phyloP scores from a whole-genome alignment of 345 rosid genomes.

The Bruguiera parviflora region DNA sequence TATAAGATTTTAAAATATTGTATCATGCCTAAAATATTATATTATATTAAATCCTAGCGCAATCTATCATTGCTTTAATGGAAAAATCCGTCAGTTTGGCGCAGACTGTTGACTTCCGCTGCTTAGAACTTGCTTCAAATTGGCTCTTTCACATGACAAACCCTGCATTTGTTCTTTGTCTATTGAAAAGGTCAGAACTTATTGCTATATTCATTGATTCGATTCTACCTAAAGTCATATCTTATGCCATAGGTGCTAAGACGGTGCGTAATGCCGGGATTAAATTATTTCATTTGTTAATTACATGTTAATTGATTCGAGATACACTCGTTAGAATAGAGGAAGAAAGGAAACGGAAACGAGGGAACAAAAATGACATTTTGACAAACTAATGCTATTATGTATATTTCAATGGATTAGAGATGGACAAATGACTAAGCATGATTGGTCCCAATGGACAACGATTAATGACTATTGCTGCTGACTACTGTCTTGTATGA shows the following conservation, averaged over 20 bases:
- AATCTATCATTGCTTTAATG: conserved; percentile 1
- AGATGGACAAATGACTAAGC: not conserved
- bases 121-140: too few relatives aligned
- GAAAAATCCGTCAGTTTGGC: not conserved
- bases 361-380: not conserved
- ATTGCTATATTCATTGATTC: too few relatives aligned
- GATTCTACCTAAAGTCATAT: conserved; percentile 4
- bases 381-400: not conserved
- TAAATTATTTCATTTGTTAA: not conserved
- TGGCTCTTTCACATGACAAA: too few relatives aligned
- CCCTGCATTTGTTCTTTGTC: not conserved
- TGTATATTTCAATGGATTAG: not conserved
- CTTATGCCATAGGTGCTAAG: not conserved
- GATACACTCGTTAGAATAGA: not conserved
- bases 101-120: not conserved
- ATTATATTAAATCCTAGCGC: conserved; percentile 3
- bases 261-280: not conserved
- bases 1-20: too few relatives aligned
- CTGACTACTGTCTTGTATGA: not conserved
- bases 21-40: too few relatives aligned
- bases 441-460: too few relatives aligned
- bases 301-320: not conserved
- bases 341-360: not conserved
- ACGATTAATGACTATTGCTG: not conserved
- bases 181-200: not conserved